These are phyloP conservation scores for Fusarium equiseti DNA, from an alignment of 2,329 filamentous ascomycete genomes.

Conservation along the genomic window DNA sequence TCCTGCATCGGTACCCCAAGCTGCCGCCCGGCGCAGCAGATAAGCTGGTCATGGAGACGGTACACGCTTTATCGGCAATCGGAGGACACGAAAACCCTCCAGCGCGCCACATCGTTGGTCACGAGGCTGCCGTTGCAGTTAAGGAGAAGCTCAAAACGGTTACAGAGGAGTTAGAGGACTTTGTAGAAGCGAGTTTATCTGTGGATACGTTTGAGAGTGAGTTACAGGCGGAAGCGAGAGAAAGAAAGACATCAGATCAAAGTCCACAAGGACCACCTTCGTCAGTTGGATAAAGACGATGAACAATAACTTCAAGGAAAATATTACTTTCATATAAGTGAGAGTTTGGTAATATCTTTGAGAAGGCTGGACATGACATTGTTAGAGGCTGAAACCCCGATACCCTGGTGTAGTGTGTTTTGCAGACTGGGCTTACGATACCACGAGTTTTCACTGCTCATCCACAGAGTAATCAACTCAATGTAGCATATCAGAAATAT, in stretches of 20 bases:
- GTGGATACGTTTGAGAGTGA: slow-evolving; percentile 80
- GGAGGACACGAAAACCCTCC: slow-evolving; percentile 97
- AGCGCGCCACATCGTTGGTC: slow-evolving; percentile 91
- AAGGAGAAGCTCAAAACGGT: slow-evolving; percentile 98
- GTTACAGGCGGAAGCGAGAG: slow-evolving; percentile 64
- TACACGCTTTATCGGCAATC: slow-evolving; percentile 90
- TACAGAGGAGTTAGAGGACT: slow-evolving; percentile 95
- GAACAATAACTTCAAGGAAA: background rate
- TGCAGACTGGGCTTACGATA: slow-evolving; percentile 13
- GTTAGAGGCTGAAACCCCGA: slow-evolving; percentile 7
- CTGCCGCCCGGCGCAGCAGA: slow-evolving; percentile 77
- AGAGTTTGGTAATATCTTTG: background rate
- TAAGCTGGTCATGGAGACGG: slow-evolving; percentile 85
- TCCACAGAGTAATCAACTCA: background rate
- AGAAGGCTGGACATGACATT: background rate
- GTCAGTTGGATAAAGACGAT: slow-evolving; percentile 29
- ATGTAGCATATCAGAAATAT: background rate
- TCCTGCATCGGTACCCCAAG: slow-evolving; percentile 78
- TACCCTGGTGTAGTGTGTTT: slow-evolving; percentile 19
- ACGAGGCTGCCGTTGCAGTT: slow-evolving; percentile 87
- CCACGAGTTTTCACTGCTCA: slow-evolving; percentile 8
- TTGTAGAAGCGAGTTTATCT: slow-evolving; percentile 87
- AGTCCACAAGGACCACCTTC: slow-evolving; percentile 44
- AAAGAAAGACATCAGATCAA: slow-evolving; percentile 51
- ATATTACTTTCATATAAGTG: background rate